Evolutionary conservation across 257 asterid species (phyloP), one percentile per base, ranked within the genome.

Genomic region (Oldenlandia corymbosa): DNA sequence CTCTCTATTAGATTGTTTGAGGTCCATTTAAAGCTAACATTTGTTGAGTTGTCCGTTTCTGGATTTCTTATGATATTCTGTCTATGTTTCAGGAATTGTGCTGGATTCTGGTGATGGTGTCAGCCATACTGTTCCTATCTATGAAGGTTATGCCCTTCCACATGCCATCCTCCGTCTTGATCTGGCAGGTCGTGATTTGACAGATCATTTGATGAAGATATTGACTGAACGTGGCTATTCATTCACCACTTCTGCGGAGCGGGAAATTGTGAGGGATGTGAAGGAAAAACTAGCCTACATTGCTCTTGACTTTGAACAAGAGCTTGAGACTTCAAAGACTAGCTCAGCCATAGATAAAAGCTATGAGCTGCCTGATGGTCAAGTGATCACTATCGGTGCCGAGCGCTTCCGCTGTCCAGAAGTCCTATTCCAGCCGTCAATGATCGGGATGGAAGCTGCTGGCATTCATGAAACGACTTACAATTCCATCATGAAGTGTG

Each of bases 361-460:
- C 81, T 87, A 87, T 20, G 91, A 87, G 65, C 80, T 87, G 46
- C 95, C 95, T 1, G 94, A 86, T 34, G 94, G 94, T 21, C 94
- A 86, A 73, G 91, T 86, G 53, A 86, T 87, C 80, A 87, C 95
- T 32, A 87, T 87, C 39, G 90, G 93, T 2, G 80, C 79, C 7
- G 95, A 87, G 71, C 76, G 95, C 26, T 87, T 87, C 88, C 86
- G 95, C 31, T 87, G 93, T 75, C 93, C 95, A 12, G 95, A 87
- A 77, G 95, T 86, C 57, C 86, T 84, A 26, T 87, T 84, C 95
- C 95, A 87, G 75, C 95, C 95, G 10, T 87, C 92, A 7, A 82
- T 87, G 82, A 78, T 84, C 4, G 95, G 92, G 18, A 87, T 84
- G 95, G 95, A 87, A 80, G 83, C 89, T 68, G 83, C 88, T 71